Percentiles rank a stretch among this genome's conserved stretches.
These are phyloP conservation scores for Claviceps humidiphila DNA, from an alignment of 2,329 filamentous ascomycete genomes.

Conservation along the genomic window DNA sequence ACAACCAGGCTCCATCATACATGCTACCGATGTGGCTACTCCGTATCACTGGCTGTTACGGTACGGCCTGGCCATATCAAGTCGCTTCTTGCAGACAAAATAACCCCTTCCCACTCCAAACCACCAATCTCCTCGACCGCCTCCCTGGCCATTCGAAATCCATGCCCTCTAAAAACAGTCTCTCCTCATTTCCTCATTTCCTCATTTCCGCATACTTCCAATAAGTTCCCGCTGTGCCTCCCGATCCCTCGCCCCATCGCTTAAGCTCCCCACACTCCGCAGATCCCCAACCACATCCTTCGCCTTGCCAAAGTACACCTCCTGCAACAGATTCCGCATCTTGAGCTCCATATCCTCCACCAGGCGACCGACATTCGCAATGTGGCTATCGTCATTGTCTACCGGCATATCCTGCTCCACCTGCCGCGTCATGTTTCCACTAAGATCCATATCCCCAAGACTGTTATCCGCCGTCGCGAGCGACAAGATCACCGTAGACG, in stretches of 20 bases:
- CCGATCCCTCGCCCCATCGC: conserved; percentile 70
- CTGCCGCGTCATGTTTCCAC: conserved; percentile 96
- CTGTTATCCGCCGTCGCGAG: conserved; percentile 48
- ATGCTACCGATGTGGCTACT: too few species aligned
- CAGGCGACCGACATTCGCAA: conserved; percentile 84
- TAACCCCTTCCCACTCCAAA: too few species aligned
- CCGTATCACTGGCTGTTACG: too few species aligned
- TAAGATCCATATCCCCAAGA: conserved; percentile 79
- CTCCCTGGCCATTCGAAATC: too few species aligned
- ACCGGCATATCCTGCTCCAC: conserved; percentile 84
- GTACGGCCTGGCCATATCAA: too few species aligned
- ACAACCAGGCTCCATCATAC: too few species aligned
- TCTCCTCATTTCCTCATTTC: conserved; percentile 19
- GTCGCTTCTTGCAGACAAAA: too few species aligned
- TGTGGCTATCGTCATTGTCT: conserved; percentile 82
- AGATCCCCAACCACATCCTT: conserved; percentile 96
- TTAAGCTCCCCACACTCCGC: conserved; percentile 72
- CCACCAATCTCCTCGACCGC: too few species aligned
- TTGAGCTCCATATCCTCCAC: conserved; percentile 99
- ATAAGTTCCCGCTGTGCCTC: conserved; percentile 86
- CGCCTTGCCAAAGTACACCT: conserved; percentile 98
- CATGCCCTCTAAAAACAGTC: neutral
- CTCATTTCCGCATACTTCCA: conserved; percentile 39
- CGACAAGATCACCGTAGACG: conserved; percentile 88
- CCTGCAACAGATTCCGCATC: conserved; percentile 95